Percentiles rank a stretch among this genome's conserved stretches.
Conservation (phyloP, 73 alveolate genomes). For the Blepharisma stoltei region DNA sequence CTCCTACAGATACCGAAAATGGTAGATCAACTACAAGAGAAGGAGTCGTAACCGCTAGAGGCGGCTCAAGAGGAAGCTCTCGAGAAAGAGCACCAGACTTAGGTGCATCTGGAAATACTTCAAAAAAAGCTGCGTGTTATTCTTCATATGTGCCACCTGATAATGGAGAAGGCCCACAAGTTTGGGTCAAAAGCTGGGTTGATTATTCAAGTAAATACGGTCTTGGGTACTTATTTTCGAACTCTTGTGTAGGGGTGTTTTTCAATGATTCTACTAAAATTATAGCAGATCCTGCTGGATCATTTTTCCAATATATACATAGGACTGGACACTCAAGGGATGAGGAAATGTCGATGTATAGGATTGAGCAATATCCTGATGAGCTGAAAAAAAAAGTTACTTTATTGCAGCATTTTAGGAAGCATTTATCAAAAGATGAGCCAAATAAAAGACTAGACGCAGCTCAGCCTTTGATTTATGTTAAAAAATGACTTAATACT, state of each 20-base stretch:
- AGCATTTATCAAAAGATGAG: constrained; percentile 42
- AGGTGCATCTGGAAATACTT: constrained; percentile 5
- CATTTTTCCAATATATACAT: constrained; percentile 41
- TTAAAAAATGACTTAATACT: constrained; percentile 78
- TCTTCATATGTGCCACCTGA: constrained; percentile 11
- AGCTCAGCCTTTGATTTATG: constrained; percentile 44
- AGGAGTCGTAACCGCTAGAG: background rate
- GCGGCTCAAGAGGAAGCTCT: background rate
- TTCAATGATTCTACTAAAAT: constrained; percentile 59
- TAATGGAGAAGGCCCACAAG: constrained; percentile 16
- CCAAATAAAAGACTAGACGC: constrained; percentile 33
- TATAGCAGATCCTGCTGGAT: constrained; percentile 31
- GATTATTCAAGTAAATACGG: constrained; percentile 61
- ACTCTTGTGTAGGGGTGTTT: constrained; percentile 49
- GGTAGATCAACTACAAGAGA: background rate
- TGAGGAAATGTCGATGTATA: constrained; percentile 49
- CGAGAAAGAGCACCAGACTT: background rate
- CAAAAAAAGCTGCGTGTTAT: constrained; percentile 14
- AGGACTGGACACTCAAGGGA: constrained; percentile 54
- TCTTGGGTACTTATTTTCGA: constrained; percentile 46
- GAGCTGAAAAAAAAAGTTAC: constrained; percentile 56
- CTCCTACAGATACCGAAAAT: background rate
- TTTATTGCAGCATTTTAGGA: constrained; percentile 49
- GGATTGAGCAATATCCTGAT: constrained; percentile 42
- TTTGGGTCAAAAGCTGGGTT: constrained; percentile 60